phyloP scores from a whole-genome alignment of 1,284 basidiomycete species.

The Ceratobasidium theobromae region DNA sequence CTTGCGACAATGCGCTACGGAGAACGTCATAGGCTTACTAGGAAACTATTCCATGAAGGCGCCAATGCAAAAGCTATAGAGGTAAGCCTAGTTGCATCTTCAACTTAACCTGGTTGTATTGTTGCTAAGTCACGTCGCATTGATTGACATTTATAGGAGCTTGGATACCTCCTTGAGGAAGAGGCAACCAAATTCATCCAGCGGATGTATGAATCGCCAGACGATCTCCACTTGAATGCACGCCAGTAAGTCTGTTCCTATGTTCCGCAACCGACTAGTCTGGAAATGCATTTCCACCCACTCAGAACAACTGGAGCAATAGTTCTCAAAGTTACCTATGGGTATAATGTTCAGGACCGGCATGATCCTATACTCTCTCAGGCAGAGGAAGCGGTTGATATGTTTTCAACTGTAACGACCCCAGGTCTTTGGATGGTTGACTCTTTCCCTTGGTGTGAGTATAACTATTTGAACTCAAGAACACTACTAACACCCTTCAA shows the following conservation, averaged over 20 bases:
- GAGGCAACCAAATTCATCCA: neutral
- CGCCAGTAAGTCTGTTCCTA: neutral
- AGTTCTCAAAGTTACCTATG: neutral
- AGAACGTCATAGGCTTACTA: neutral
- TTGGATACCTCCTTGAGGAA: neutral
- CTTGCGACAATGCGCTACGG: constrained; percentile 9
- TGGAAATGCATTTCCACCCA: neutral
- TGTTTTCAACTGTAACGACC: constrained; percentile 4
- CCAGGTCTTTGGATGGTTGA: constrained; percentile 10
- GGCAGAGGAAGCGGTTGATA: neutral
- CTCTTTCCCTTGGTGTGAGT: neutral
- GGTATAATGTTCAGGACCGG: neutral
- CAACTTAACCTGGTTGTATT: no score
- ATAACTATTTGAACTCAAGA: neutral
- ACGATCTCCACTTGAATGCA: neutral
- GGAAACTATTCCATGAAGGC: constrained; percentile 11
- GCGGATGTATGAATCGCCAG: neutral
- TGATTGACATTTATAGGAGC: neutral
- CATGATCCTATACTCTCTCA: neutral
- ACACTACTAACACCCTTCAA: neutral
- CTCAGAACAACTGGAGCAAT: neutral
- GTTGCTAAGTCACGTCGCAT: no score
- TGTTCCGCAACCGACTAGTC: neutral
- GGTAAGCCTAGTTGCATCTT: no score
- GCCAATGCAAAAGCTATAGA: constrained; percentile 11